These are phyloP conservation scores for Eucalyptus rudis DNA, from an alignment of 345 rosid species.

Conservation along the genomic window DNA sequence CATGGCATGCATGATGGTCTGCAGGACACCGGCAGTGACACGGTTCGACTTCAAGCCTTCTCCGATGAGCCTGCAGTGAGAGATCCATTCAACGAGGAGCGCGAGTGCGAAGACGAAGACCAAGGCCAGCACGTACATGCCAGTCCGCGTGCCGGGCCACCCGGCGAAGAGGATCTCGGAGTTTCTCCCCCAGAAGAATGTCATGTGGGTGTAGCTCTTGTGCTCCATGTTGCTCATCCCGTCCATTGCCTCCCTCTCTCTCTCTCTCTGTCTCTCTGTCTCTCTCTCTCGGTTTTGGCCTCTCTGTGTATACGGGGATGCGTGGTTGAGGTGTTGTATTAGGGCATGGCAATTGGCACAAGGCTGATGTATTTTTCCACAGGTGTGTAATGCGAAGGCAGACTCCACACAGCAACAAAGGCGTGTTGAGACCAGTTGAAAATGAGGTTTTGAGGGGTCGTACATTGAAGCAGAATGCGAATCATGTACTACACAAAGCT, in stretches of 20 bases:
- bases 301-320: neutral
- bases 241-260: neutral
- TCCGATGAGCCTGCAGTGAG: conserved; percentile 5
- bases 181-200: conserved; percentile 28
- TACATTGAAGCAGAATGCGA: neutral
- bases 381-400: neutral
- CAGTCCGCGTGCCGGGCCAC: conserved; percentile 17
- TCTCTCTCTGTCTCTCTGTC: neutral
- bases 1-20: conserved; percentile 24
- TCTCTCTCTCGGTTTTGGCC: neutral
- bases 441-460: neutral
- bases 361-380: neutral
- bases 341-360: neutral
- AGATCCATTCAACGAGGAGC: conserved; percentile 14
- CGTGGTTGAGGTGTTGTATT: neutral
- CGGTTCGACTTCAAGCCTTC: neutral
- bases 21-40: conserved; percentile 23
- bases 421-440: neutral
- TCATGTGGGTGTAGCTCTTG: conserved; percentile 11
- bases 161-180: conserved; percentile 22
- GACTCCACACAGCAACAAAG: neutral
- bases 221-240: neutral
- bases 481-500: neutral
- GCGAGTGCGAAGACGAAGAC: conserved; percentile 12
- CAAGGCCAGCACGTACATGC: conserved; percentile 23